Base-by-base conservation (phyloP, 129 eudicot genomes). In the Lonicera japonica region DNA sequence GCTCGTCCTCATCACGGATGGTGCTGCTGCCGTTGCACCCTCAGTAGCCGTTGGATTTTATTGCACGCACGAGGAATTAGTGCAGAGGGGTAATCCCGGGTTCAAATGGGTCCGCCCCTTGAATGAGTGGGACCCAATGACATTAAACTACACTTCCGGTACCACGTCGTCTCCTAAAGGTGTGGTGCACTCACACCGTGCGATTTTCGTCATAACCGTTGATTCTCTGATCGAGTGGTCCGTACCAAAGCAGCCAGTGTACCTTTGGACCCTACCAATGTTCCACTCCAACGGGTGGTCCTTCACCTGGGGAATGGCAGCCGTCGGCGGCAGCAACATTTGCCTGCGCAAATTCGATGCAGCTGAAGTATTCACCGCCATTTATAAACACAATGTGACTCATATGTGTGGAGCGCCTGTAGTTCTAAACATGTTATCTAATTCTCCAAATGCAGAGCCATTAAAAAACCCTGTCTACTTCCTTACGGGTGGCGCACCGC, bases 361-460 rank as follows among this genome's bases (percentile, higher is more conserved):
- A 0, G 5, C 48, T 17, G 29, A 41, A 0, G 41, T 78, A 19
- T 69, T 43, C 69, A 3, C 3, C 2, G 68, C 75, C 13, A 56
- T 78, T 7, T 38, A 29, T 2, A 36, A 7, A 15, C 74, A 78
- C 56, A 16, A 19, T 18, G 83, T 78, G 21, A 78, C 83, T 0
- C 83, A 78, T 41, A 73, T 78, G 79, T 79, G 84, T 24, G 84
- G 84, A 15, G 85, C 85, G 7, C 84, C 84, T 0, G 84, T 79
- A 46, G 70, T 79, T 9, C 77, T 79, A 22, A 73, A 73, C 73
- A 79, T 79, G 84, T 20, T 79, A 11, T 40, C 77, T 0, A 79
- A 79, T 4, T 25, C 38, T 6, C 46, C 77, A 18, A 17, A 29
- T 8, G 61, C 67, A 0, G 25, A 19, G 8, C 75, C 61, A 0